Evolutionary conservation across 163 green algal species (phyloP), one percentile per base, ranked within the genome.

Genomic region (Scenedesmus sp.): DNA sequence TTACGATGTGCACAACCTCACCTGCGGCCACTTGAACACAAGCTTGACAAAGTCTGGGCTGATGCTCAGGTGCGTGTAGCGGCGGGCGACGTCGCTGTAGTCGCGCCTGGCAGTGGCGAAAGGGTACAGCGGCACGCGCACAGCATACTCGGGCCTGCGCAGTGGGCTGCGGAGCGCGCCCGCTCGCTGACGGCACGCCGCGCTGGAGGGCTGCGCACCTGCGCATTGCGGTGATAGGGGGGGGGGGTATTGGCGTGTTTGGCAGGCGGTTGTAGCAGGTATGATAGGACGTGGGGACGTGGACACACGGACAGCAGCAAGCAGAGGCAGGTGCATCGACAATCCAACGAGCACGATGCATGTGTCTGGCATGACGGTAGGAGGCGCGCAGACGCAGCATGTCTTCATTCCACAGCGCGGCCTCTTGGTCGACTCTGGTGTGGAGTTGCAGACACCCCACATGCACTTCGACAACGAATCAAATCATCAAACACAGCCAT

Each of bases 81-180:
- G 86, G 24, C 86, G 79, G 15, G 86, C 86, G 13, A 91, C 37
- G 24, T 91, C 86, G 33, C 86, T 91, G 86, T 91, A 91, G 49
- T 91, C 86, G 7, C 86, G 86, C 37, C 51, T 26, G 7, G 73
- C 18, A 18, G 76, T 44, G 13, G 73, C 37, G 65, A 91, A 91
- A 18, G 86, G 86, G 53, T 91, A 86, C 73, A 91, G 86, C 33
- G 86, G 86, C 86, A 91, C 86, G 4, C 85, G 85, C 85, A 89
- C 85, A 30, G 68, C 85, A 44, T 89, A 89, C 30, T 89, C 85
- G 1, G 85, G 85, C 0, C 85, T 43, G 1, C 44, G n/a, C 9
- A 49, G 68, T 0, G 73, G 35, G 16, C 85, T 89, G 30, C 68
- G 43, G 65, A 83, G 30, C 85, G 65, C 6, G 26, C n/a, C 3